Evolutionary conservation across 2,329 filamentous ascomycete genomes (phyloP), one percentile per base, ranked within the genome.

Genomic region (Trichoderma koningii): DNA sequence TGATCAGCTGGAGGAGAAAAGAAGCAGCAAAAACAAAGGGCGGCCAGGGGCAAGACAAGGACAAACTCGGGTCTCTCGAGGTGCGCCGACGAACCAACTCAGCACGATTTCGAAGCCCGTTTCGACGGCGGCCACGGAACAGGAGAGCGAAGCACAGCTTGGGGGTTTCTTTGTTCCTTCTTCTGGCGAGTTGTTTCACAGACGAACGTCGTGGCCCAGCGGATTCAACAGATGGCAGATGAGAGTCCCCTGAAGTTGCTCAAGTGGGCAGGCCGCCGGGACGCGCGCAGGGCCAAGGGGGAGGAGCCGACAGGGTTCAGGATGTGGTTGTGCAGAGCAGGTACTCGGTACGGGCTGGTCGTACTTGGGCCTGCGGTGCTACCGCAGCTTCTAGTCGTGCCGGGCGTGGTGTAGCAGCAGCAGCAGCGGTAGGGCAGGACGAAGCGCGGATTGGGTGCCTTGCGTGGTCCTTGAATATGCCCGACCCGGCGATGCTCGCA

Each of bases 21-120:
- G 53, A 21, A 53, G 53, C 38, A 50, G 38, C 48, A 62, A 68
- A 55, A 44, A 52, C 50, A 30, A 62, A 42, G 55, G 42, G 42
- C 42, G 55, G 41, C 26, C 21, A 59, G 34, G 41, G 47, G 53
- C 60, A 55, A 52, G 50, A 38, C 42, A 48, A 48, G 17, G 21
- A 15, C 26, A 59, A 12, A 42, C 10, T 66, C 63, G 63, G 56
- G 63, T 67, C 68, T 62, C 64, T 65, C 70, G 67, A 68, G 68
- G 47, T 71, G 71, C 71, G 78, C 74, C 76, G 79, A 77, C 76
- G 69, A 73, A 70, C 69, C 69, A 71, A 70, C 70, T 72, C 76
- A 73, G 15, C 26, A 73, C 71, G 76, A 77, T 79, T 75, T 76
- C 81, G 82, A 83, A 73, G 73, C 79, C 50, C 28, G 50, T 34